Percentiles rank a stretch among this genome's conserved stretches.
Evolutionary conservation across 768 basidiomycete species (phyloP).

Genomic region (Termitomyces sp.): DNA sequence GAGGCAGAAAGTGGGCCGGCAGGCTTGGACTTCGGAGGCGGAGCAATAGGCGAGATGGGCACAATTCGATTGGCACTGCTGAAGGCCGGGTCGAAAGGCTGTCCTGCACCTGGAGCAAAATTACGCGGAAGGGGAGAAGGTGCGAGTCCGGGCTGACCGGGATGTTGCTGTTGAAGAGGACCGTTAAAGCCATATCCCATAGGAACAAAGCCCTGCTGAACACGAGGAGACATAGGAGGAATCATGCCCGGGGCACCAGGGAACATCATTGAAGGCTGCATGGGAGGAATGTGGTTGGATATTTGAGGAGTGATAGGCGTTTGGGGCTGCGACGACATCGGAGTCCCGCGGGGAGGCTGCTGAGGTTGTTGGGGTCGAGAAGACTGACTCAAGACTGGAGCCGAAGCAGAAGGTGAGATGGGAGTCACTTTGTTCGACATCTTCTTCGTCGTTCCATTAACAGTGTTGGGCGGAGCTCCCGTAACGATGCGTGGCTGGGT

Average conservation of each 20-base stretch:
- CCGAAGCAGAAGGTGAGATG: slow-evolving; percentile 18
- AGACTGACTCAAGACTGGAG: slow-evolving; percentile 24
- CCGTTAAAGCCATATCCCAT: slow-evolving; percentile 50
- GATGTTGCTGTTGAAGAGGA: slow-evolving; percentile 32
- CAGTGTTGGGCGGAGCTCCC: slow-evolving; percentile 31
- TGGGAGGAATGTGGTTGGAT: slow-evolving; percentile 37
- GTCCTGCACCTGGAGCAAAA: slow-evolving; percentile 39
- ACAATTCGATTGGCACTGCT: slow-evolving; percentile 28
- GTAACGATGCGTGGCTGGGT: slow-evolving; percentile 10
- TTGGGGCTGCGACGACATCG: slow-evolving; percentile 36
- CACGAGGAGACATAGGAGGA: slow-evolving; percentile 49
- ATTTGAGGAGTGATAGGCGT: slow-evolving; percentile 46
- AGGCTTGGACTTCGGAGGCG: slow-evolving; percentile 44
- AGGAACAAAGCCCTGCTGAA: slow-evolving; percentile 42
- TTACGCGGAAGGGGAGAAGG: slow-evolving; percentile 50
- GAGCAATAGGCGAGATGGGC: slow-evolving; percentile 47
- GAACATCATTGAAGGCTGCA: slow-evolving; percentile 41
- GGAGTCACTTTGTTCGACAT: slow-evolving; percentile 44
- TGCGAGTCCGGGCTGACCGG: slow-evolving; percentile 32
- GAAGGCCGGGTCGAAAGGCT: slow-evolving; percentile 50
- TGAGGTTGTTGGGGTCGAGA: slow-evolving; percentile 28
- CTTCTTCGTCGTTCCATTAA: slow-evolving; percentile 54
- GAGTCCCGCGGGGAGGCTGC: slow-evolving; percentile 28
- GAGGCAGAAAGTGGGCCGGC: slow-evolving; percentile 21
- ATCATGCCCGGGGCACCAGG: slow-evolving; percentile 33